Evolutionary conservation across 495 filamentous ascomycete species (phyloP), one percentile per base, ranked within the genome.

Genomic region (Haplographium delicatum): DNA sequence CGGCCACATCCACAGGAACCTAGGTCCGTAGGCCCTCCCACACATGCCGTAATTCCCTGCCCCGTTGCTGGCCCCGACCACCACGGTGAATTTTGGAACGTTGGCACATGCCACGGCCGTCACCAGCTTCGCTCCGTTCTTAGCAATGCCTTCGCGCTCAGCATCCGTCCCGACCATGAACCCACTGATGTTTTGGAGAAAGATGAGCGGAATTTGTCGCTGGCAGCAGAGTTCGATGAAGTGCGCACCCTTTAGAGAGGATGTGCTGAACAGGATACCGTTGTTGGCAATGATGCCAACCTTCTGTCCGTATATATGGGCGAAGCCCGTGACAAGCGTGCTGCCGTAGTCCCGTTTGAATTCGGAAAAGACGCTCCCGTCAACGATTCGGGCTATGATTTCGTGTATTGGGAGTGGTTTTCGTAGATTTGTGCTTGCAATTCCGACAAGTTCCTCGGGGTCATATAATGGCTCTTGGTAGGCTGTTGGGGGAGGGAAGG

Each of bases 211-310:
- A 41, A 97, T 88, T 20, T 83, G 77, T 43, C 94, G 85, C 66
- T 97, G 88, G 5, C 82, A 79, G 71, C 93, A 96, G n/a, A 98
- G 82, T 66, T 98, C 88, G 63, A 97, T 95, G 69, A 98, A 98
- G 68, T 98, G 93, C 4, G 93, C 90, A 9, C 93, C 93, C 67
- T 98, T 98, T 40, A 96, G 78, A 3, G 88, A 82, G 13, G 85
- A 88, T 57, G 86, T 81, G 30, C 88, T 91, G 76, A 96, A 96
- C n/a, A 98, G 74, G 57, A 97, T 95, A 43, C 94, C 94, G 62
- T 97, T 95, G 73, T 97, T 97, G 43, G 91, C 93, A 4, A 98
- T 72, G 54, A 98, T 96, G 42, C 93, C 93, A 15, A 98, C 87
- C 33, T 81, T 87, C 49, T 95, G 85, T 25, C 89, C 88, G 66